These are phyloP conservation scores for Onygena corvina DNA, from an alignment of 2,329 filamentous ascomycete species.

Conservation along the genomic window DNA sequence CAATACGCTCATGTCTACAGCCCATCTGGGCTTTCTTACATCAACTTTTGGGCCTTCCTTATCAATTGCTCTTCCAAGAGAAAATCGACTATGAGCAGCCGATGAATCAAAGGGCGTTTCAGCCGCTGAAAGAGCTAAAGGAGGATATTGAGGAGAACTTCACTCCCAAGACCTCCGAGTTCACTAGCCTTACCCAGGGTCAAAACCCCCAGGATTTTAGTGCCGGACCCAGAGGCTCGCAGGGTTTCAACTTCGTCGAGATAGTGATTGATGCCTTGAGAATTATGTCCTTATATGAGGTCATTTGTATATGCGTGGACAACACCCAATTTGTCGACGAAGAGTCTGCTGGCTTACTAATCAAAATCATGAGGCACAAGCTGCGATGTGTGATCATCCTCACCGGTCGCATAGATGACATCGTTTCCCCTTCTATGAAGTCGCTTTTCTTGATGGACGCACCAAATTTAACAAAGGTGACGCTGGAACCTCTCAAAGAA, in stretches of 20 bases:
- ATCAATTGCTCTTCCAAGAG: conserved; percentile 46
- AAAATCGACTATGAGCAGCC: conserved; percentile 27
- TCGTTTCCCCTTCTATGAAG: conserved; percentile 38
- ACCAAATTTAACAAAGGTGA: conserved; percentile 55
- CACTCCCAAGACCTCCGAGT: conserved; percentile 21
- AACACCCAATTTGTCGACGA: conserved; percentile 84
- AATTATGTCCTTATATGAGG: conserved; percentile 67
- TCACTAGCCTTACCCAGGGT: conserved; percentile 27
- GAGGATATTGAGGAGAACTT: conserved; percentile 23
- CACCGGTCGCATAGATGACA: conserved; percentile 59
- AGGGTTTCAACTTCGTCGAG: conserved; percentile 64
- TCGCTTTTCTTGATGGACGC: conserved; percentile 36
- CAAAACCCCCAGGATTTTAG: conserved; percentile 28
- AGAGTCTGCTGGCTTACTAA: conserved; percentile 72
- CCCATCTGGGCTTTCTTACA: conserved; percentile 49
- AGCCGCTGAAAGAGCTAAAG: conserved; percentile 23
- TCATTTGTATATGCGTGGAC: conserved; percentile 80
- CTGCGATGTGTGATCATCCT: conserved; percentile 74
- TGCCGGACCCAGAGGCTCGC: conserved; percentile 20
- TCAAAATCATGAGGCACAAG: conserved; percentile 63
- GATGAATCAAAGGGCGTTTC: conserved; percentile 16
- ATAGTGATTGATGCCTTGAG: conserved; percentile 77
- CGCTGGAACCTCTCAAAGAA: conserved; percentile 62
- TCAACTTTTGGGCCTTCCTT: conserved; percentile 49
- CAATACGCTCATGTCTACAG: conserved; percentile 43